These are phyloP conservation scores for Populus ilicifolia DNA, from an alignment of 345 rosid species.

Conservation along the genomic window DNA sequence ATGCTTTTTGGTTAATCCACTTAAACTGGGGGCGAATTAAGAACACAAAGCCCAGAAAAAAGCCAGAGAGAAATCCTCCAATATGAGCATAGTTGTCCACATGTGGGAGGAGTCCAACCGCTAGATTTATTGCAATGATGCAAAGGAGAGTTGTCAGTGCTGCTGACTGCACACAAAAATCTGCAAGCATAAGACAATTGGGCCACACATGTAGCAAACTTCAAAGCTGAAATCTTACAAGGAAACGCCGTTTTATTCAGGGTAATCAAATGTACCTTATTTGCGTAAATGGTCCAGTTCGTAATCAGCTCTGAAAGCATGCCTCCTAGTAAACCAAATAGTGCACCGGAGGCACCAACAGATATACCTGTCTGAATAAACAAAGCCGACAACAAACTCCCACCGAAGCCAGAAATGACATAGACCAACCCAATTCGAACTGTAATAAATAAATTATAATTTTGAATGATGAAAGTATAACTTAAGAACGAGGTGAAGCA, in stretches of 20 bases:
- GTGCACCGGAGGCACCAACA: conserved; percentile 98
- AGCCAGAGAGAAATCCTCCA: conserved; percentile 88
- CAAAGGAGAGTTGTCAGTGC: conserved; percentile 60
- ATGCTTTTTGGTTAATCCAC: conserved; percentile 62
- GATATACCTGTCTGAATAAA: conserved; percentile 74
- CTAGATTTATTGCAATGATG: conserved; percentile 73
- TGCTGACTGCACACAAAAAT: conserved; percentile 45
- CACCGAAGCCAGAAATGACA: conserved; percentile 86
- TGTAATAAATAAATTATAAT: conserved; percentile 22
- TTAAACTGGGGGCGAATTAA: conserved; percentile 85
- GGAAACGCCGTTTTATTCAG: neutral
- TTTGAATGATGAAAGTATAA: neutral
- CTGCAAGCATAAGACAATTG: neutral
- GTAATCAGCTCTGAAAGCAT: conserved; percentile 97
- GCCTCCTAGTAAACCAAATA: conserved; percentile 89
- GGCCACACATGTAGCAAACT: neutral
- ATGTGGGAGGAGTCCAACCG: conserved; percentile 85
- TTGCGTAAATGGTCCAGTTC: conserved; percentile 88
- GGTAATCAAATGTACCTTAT: conserved; percentile 51
- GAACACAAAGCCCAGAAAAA: conserved; percentile 82
- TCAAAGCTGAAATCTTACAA: neutral
- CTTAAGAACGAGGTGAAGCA: neutral
- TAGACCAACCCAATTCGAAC: conserved; percentile 78
- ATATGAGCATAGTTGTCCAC: conserved; percentile 99
- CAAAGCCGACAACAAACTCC: conserved; percentile 87